Evolutionary conservation across 805 yeast genomes (phyloP), one percentile per base, ranked within the genome.

Genomic region (Kluyveromyces siamensis): DNA sequence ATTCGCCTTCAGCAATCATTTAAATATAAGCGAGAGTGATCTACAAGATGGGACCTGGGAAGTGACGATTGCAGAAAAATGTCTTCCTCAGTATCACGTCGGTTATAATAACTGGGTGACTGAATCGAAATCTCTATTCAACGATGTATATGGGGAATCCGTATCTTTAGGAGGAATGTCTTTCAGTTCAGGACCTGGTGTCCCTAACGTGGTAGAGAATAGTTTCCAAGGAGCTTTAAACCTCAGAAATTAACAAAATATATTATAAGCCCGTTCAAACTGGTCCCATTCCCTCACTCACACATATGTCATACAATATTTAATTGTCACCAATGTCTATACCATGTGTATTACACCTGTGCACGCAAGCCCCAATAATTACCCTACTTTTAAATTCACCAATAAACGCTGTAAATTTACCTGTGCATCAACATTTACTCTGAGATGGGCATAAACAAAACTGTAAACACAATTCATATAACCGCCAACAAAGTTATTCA

Each of bases 131-230:
- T 48, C 58, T 17, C 55, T 60, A n/a, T 48, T 76, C 4, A 47
- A 63, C 2, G 50, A 61, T 1, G 65, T 66, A 14, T 77, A 71
- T 55, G 53, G 62, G 1, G 69, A 73, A 36, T 68, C 67, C 39
- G 58, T 83, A 13, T 74, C 80, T 0, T 58, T 85, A 2, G 89
- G 93, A 17, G 97, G 97, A 0, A 87, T 86, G 81, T 73, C 81
- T 2, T 80, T 85, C 54, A 85, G 88, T 8, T 78, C 75, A 41
- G 91, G 95, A 1, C 81, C 87, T 8, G 96, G 96, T 1, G 90
- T 90, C 2, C 96, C 96, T 1, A 96, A 90, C 66, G 84, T 90
- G 53, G 83, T 87, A 1, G 64, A 77, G 33, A 80, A 81, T 58
- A 77, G 84, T 2, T 72, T 84, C 47, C 75, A 73, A 44, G 77